Evolutionary conservation across 257 asterid species (phyloP).

Genomic region (Handroanthus guayacan): DNA sequence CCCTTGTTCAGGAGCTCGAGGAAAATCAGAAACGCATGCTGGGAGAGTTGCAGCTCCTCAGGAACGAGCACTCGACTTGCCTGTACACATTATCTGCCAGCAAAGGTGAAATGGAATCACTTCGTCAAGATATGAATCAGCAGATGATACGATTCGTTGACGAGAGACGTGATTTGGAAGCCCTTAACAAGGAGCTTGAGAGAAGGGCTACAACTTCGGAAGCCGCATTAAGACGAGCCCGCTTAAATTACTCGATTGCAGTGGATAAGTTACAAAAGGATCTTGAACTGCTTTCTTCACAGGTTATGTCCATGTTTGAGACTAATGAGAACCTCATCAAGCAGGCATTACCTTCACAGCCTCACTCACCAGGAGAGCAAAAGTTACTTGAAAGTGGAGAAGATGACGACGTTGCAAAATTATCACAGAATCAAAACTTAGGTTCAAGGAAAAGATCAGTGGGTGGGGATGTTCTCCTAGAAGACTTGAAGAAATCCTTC

Average conservation of each 20-base stretch:
- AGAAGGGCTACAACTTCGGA: constrained; percentile 78
- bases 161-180: constrained; percentile 72
- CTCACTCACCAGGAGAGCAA: constrained; percentile 37
- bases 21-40: constrained; percentile 89
- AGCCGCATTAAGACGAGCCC: constrained; percentile 88
- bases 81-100: constrained; percentile 65
- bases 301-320: constrained; percentile 92
- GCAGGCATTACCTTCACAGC: constrained; percentile 71
- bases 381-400: constrained; percentile 42
- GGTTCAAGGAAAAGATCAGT: constrained; percentile 52
- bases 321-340: constrained; percentile 84
- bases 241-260: constrained; percentile 90
- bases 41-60: constrained; percentile 80
- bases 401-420: constrained; percentile 42
- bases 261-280: constrained; percentile 95
- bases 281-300: constrained; percentile 93
- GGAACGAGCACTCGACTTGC: constrained; percentile 83
- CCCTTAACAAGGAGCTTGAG: constrained; percentile 79
- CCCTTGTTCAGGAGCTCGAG: constrained; percentile 90
- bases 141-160: constrained; percentile 64
- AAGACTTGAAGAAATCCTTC: constrained; percentile 85
- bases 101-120: constrained; percentile 70
- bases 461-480: constrained; percentile 78
- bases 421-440: constrained; percentile 49
- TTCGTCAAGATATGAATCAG: constrained; percentile 64